These are phyloP conservation scores for Pseudocercospora ulei DNA, from an alignment of 2,329 filamentous ascomycete species.

Conservation along the genomic window DNA sequence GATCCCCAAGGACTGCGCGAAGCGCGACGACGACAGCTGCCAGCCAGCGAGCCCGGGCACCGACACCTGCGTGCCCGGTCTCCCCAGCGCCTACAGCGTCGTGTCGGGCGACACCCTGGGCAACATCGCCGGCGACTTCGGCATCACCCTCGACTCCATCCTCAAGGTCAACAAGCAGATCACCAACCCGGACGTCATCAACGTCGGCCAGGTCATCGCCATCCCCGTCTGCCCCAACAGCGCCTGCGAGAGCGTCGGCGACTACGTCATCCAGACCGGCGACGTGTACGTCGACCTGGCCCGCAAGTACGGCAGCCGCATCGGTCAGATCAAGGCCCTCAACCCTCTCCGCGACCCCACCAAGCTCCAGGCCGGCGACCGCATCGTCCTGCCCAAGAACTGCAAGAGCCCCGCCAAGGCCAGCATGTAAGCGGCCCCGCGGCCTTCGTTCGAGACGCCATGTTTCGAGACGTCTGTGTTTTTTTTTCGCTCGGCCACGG, in stretches of 20 bases:
- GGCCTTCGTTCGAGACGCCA: too few species aligned
- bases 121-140: slow-evolving; percentile 23
- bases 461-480: too few species aligned
- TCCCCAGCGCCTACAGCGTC: slow-evolving; percentile 23
- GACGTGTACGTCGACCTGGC: slow-evolving; percentile 27
- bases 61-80: slow-evolving; percentile 25
- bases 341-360: slow-evolving; percentile 22
- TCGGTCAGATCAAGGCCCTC: slow-evolving; percentile 25
- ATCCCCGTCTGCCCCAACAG: slow-evolving; percentile 25
- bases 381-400: slow-evolving; percentile 15
- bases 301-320: slow-evolving; percentile 14
- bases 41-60: slow-evolving; percentile 4
- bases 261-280: slow-evolving; percentile 23
- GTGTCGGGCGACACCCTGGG: slow-evolving; percentile 23
- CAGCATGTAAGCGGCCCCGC: too few species aligned
- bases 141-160: slow-evolving; percentile 25
- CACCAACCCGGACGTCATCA: slow-evolving; percentile 20
- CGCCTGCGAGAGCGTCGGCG: slow-evolving; percentile 19
- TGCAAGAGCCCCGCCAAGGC: too few species aligned
- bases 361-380: slow-evolving; percentile 16
- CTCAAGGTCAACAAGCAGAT: slow-evolving; percentile 25
- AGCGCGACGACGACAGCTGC: slow-evolving; percentile 26
- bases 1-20: slow-evolving; percentile 27
- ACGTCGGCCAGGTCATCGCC: slow-evolving; percentile 24
- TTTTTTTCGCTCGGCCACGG: too few species aligned